phyloP scores from a whole-genome alignment of 257 asterid genomes.

The Penstemon barbatus region DNA sequence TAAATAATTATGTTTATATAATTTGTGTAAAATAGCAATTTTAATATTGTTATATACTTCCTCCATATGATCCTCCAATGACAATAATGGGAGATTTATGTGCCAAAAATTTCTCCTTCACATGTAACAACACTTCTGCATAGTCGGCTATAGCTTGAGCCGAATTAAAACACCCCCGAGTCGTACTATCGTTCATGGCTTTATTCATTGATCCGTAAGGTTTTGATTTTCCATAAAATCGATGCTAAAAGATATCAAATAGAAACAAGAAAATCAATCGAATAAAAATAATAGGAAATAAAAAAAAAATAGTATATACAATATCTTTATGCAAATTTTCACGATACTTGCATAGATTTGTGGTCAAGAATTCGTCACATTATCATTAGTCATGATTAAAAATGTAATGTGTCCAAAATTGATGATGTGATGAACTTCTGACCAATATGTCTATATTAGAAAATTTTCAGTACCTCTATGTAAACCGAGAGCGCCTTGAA shows the following conservation, averaged over 20 bases:
- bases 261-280: background rate
- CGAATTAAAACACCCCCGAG: slow-evolving; percentile 71
- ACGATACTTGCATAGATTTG: too few relatives aligned
- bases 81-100: slow-evolving; percentile 65
- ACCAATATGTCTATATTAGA: too few relatives aligned
- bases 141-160: slow-evolving; percentile 88
- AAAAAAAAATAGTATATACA: background rate
- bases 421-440: too few relatives aligned
- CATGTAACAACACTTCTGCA: slow-evolving; percentile 56
- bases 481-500: slow-evolving; percentile 63
- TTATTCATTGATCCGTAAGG: slow-evolving; percentile 56
- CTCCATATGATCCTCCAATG: slow-evolving; percentile 80
- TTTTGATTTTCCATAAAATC: slow-evolving; percentile 63
- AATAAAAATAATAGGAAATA: background rate
- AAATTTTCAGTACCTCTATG: slow-evolving; percentile 53
- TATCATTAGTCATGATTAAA: too few relatives aligned
- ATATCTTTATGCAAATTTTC: too few relatives aligned
- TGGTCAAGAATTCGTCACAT: too few relatives aligned
- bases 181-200: slow-evolving; percentile 41
- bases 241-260: slow-evolving; percentile 46
- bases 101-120: slow-evolving; percentile 49
- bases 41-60: slow-evolving; percentile 46
- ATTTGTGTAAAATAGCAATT: background rate
- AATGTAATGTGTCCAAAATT: too few relatives aligned
- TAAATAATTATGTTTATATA: background rate